Evolutionary conservation across 2,329 filamentous ascomycete genomes (phyloP).

Genomic region (Trichoderma citrinoviride): DNA sequence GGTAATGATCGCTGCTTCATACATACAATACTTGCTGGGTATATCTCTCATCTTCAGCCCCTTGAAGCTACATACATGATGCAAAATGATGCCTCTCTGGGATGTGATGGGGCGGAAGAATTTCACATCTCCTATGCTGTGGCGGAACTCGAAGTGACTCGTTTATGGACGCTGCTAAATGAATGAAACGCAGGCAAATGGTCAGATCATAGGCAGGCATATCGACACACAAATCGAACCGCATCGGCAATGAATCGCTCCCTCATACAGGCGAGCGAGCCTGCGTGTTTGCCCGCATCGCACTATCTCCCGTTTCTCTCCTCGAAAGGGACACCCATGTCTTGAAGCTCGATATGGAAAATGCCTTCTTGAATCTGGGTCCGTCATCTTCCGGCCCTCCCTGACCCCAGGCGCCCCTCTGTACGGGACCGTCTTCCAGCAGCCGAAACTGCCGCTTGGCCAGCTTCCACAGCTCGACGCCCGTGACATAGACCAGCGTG

Average conservation of each 20-base stretch:
- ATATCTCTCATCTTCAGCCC: not conserved
- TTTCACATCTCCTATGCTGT: not conserved
- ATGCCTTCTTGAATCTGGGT: constrained; percentile 45
- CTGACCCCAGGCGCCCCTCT: constrained; percentile 52
- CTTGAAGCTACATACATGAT: not conserved
- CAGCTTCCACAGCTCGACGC: constrained; percentile 71
- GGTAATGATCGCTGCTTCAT: not conserved
- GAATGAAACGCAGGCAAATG: not conserved
- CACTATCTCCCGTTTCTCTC: constrained; percentile 41
- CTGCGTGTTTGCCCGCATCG: constrained; percentile 25
- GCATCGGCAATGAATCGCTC: not conserved
- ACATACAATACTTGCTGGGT: not conserved
- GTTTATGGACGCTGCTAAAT: not conserved
- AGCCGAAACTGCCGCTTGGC: constrained; percentile 57
- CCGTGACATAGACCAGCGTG: constrained; percentile 61
- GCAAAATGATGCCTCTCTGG: not conserved
- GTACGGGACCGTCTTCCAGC: constrained; percentile 52
- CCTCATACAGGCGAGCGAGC: constrained; percentile 6
- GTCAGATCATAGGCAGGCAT: not conserved
- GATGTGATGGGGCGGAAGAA: not conserved
- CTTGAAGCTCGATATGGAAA: constrained; percentile 53
- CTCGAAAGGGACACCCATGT: constrained; percentile 45
- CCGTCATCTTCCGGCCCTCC: constrained; percentile 48
- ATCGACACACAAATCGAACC: not conserved
- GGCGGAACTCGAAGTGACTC: not conserved